Evolutionary conservation across 2,329 filamentous ascomycete genomes (phyloP), one percentile per base, ranked within the genome.

Genomic region (Pseudogymnoascus sp.): DNA sequence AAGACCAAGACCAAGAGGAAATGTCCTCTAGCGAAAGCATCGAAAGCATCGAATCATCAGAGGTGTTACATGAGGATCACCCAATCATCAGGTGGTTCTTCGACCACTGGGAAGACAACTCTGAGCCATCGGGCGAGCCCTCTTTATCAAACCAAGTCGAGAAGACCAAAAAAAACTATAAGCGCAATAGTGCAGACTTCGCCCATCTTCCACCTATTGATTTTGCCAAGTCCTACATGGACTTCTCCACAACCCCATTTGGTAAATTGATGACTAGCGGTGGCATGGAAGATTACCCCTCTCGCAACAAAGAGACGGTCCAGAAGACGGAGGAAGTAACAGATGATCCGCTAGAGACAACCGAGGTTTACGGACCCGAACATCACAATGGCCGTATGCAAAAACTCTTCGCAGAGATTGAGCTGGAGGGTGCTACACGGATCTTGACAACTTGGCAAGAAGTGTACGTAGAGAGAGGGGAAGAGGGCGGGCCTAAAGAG

Each of bases 391-490:
- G 2, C 5, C 50, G n/a, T 11, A 56, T 56, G 50, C 50, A 7
- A 21, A 16, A 33, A 8, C 50, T 56, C 28, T 33, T 56, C 11
- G 28, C 28, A 14, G 50, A 56, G 11, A 56, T 56, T 21, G 50
- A 56, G 25, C 28, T 18, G 28, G 50, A 56, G 28, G 50, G 50
- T 33, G 50, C 50, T 10, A 12, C 28, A 4, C 50, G 11, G n/a
- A 56, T 56, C 50, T 56, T 56, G 50, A 56, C 50, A 33, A 56
- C 28, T 3, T 56, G 50, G 50, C 50, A 56, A 33, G 50, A 33
- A 12, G 25, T 56, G 25, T 56, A 56, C 33, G 28, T 28, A 18
- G 50, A 56, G 28, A n/a, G 50, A 33, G 23, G 25, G 8, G 47
- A 53, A 5, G 50, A 56, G 16, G n/a, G 18, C 10, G 10, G 11